phyloP scores from a whole-genome alignment of 371 early-diverging fungal species.

The Actinomucor elegans region DNA sequence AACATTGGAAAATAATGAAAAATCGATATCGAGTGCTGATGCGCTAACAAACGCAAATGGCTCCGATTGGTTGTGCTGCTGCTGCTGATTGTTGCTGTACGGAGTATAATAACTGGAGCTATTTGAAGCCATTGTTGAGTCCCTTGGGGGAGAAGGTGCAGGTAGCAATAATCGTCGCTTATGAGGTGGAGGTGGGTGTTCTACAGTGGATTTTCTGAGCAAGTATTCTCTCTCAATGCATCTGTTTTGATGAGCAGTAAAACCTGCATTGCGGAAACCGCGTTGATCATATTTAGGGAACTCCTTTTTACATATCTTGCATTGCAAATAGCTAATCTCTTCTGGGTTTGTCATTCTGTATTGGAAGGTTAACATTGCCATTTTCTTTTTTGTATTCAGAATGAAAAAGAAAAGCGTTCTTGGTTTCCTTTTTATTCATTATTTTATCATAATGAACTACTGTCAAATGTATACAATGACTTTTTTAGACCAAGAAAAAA shows the following conservation, averaged over 20 bases:
- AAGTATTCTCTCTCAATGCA: constrained; percentile 19
- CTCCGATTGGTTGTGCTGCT: background rate
- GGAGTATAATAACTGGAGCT: no score
- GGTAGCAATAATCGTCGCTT: constrained; percentile 3
- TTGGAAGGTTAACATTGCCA: background rate
- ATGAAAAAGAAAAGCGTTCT: background rate
- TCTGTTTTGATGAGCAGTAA: constrained; percentile 41
- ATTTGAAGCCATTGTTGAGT: background rate
- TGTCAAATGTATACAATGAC: no score
- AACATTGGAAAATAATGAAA: background rate
- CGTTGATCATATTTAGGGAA: constrained; percentile 41
- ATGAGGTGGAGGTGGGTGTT: background rate
- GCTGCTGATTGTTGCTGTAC: no score
- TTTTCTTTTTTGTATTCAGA: background rate
- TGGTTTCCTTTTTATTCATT: background rate
- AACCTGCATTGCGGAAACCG: constrained; percentile 43
- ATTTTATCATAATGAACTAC: no score
- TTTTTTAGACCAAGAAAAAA: no score
- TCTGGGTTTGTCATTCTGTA: background rate
- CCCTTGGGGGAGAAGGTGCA: background rate
- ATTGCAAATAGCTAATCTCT: constrained; percentile 6
- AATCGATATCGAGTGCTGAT: background rate
- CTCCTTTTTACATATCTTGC: constrained; percentile 31
- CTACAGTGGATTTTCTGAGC: background rate
- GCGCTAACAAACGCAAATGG: no score